A percentile compares a stretch with the other conserved stretches of the same genome.
Evolutionary conservation across 2,329 filamentous ascomycete genomes (phyloP).

Genomic region (Colletotrichum sp.): DNA sequence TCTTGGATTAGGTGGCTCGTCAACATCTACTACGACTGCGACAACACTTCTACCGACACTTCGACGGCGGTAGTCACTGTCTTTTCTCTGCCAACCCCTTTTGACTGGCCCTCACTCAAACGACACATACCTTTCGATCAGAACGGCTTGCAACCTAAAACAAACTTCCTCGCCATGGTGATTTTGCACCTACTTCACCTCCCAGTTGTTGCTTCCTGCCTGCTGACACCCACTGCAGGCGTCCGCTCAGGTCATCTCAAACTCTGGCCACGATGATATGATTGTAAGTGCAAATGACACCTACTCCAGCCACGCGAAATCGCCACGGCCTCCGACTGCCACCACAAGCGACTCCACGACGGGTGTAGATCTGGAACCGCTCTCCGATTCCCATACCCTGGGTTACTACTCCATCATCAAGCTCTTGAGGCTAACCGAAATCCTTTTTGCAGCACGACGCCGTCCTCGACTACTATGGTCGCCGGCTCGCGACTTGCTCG

Average conservation of each 20-base stretch:
- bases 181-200: not conserved
- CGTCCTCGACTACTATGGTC: constrained; percentile 97
- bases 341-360: not conserved
- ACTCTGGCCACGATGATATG: constrained; percentile 89
- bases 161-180: not conserved
- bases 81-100: not conserved
- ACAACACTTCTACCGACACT: not conserved
- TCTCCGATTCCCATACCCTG: not conserved
- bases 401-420: not conserved
- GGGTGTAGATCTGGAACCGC: not conserved
- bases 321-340: not conserved
- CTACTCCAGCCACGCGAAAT: not conserved
- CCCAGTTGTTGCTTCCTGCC: not conserved
- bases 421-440: not conserved
- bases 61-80: not conserved
- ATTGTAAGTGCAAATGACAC: constrained; percentile 74
- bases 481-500: constrained; percentile 94
- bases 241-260: constrained; percentile 48
- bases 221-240: constrained; percentile 6
- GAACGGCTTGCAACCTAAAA: not conserved
- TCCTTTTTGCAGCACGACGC: constrained; percentile 78
- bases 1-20: not conserved
- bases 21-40: not conserved
- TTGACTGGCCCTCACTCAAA: not conserved
- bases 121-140: not conserved